Base-by-base conservation (phyloP, 1,139 yeast genomes). In the Hansenula lynferdii region DNA sequence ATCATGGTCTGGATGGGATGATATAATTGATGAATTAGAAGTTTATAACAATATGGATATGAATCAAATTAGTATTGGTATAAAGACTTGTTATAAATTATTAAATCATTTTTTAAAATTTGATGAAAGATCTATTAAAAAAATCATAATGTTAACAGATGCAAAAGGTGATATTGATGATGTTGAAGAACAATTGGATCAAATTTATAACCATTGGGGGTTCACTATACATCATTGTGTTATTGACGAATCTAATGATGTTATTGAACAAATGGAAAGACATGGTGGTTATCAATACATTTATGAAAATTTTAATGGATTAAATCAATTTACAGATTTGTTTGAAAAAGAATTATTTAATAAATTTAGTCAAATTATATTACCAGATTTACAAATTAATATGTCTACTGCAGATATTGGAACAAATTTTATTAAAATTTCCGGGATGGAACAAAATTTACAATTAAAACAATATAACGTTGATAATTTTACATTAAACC, bases 1-100 rank as follows among this genome's bases (percentile, higher is more conserved):
- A n/a, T 45, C 52, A 2, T 80, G 85, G 85, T 62, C 65, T 21
- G 83, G 80, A 0, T 78, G 85, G 83, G 60, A 63, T 21, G 64
- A 65, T 2, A 51, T 78, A 9, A 53, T 78, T 12, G 60, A 65
- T 8, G 70, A 65, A 11, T 56, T 78, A 11, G 53, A 59, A 28
- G 65, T 73, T 14, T 62, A 36, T 36, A 33, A 41, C 6, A 40
- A 20, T 22, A 38, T 8, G 14, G 40, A 4, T 23, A 29, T n/a
- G 14, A 21, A 40, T 24, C 32, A 23, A 16, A 20, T 43, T 14
- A 35, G 40, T 25, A n/a, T 26, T 26, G 22, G 22, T 6, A 17
- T 29, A 25, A 26, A 15, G 28, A 34, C n/a, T 16, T 39, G 16
- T 24, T 26, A 10, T 21, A 31, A 34, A 29, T 40, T 28, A 12